phyloP scores from a whole-genome alignment of 371 early-diverging fungal genomes.

The Phascolomyces articulosus region DNA sequence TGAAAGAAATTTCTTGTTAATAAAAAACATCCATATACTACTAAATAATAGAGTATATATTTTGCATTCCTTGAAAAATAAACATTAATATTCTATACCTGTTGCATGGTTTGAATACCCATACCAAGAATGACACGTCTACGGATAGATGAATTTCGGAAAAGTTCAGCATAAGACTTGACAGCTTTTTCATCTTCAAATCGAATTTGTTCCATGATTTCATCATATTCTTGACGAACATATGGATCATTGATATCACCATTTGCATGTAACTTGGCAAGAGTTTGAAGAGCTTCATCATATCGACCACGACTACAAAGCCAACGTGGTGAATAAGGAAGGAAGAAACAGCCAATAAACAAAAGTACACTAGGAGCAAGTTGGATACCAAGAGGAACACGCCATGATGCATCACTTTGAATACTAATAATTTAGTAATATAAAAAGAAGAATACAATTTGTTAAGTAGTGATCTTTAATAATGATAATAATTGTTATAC shows the following conservation, averaged over 20 bases:
- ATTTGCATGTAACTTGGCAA: slow-evolving; percentile 67
- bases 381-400: slow-evolving; percentile 36
- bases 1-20: no score
- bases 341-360: slow-evolving; percentile 40
- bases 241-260: slow-evolving; percentile 49
- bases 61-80: no score
- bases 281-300: slow-evolving; percentile 52
- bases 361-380: slow-evolving; percentile 33
- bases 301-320: slow-evolving; percentile 36
- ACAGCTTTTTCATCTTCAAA: slow-evolving; percentile 65
- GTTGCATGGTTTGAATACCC: slow-evolving; percentile 59
- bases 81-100: not conserved
- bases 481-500: slow-evolving; percentile 23
- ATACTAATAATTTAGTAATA: slow-evolving; percentile 11
- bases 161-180: slow-evolving; percentile 67
- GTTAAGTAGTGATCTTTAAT: not conserved
- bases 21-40: not conserved
- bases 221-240: slow-evolving; percentile 68
- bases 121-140: slow-evolving; percentile 59
- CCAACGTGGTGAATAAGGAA: slow-evolving; percentile 59
- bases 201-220: slow-evolving; percentile 63
- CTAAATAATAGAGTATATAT: no score
- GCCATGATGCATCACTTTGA: slow-evolving; percentile 33
- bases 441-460: no score
- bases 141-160: slow-evolving; percentile 42